Base-by-base conservation (phyloP, 225 moss, liverwort and hornwort genomes). In the Sphagnum contortum region DNA sequence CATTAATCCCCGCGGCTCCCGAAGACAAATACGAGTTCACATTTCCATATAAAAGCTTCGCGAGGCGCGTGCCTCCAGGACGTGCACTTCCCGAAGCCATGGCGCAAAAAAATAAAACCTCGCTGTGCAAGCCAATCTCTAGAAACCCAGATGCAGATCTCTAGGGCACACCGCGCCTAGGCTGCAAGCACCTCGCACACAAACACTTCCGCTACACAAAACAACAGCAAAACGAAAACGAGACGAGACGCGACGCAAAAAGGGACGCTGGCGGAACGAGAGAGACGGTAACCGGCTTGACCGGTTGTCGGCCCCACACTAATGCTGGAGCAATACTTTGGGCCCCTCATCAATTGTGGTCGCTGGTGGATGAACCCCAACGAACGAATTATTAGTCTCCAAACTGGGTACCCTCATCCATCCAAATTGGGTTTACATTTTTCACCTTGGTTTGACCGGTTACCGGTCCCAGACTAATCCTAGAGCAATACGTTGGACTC, bases 61-160 rank as follows among this genome's bases (percentile, higher is more conserved):
- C 83, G 5, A 86, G 66, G 47, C 86, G 86, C 74, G 80, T 76
- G 72, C 82, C 86, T 50, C 80, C 75, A 44, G 82, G 83, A 66
- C 86, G 86, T 44, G 73, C 79, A 58, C 71, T 79, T 53, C 68
- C 82, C 2, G 79, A 73, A 47, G 86, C 86, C 86, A 86, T 86
- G 6, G 48, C 63, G 61, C 4, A 11, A 48, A n/a, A n/a, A 29
- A 29, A 29, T 29, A 29, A 29, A 29, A 29, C 29, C 29, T 1
- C 29, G 29, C 29, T 29, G 29, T 29, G 29, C 29, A 29, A 29
- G 29, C 29, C 29, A 29, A 29, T 29, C 29, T 29, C 29, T 2
- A 0, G 8, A 1, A 6, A 10, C 29, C 44, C 61, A 47, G 61
- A 47, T 61, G 11, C 45, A 6, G 8, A 44, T 12, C 12, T n/a